Percentiles rank a stretch among this genome's conserved stretches.
These are phyloP conservation scores for Cercospora sesami DNA, from an alignment of 2,329 filamentous ascomycete species.

Conservation along the genomic window DNA sequence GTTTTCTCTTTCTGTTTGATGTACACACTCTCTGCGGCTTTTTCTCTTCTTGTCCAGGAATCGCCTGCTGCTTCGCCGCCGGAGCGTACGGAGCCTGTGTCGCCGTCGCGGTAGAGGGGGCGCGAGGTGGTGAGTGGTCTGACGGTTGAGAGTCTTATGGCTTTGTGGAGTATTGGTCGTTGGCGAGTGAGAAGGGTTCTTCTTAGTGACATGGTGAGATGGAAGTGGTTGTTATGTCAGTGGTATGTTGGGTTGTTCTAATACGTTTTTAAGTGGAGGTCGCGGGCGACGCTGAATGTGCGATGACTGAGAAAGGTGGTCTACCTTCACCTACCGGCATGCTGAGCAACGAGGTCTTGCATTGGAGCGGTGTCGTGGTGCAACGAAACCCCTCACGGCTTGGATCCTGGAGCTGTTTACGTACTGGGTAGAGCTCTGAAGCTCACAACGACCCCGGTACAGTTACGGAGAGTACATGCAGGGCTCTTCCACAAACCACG, in stretches of 20 bases:
- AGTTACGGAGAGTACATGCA: not conserved
- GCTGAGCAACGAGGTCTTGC: not conserved
- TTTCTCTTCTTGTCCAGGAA: constrained; percentile 82
- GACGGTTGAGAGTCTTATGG: not conserved
- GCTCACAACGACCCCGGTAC: not conserved
- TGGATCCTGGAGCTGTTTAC: constrained; percentile 8
- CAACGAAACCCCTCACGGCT: not conserved
- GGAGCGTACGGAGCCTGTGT: constrained; percentile 40
- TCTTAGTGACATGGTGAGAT: not conserved
- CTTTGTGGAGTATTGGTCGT: not conserved
- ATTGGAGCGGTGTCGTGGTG: constrained; percentile 1
- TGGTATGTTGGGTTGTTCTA: too few species aligned
- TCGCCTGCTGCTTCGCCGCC: constrained; percentile 50
- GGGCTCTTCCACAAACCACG: not conserved
- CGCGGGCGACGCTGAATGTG: not conserved
- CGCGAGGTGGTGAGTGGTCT: not conserved
- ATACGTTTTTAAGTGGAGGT: not conserved
- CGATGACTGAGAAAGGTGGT: not conserved
- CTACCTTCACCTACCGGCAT: not conserved
- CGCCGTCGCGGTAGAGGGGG: constrained; percentile 30
- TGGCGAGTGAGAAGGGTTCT: not conserved
- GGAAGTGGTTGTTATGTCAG: not conserved
- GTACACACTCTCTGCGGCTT: constrained; percentile 75
- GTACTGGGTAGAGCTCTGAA: constrained; percentile 2
- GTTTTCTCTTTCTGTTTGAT: constrained; percentile 82